phyloP scores from a whole-genome alignment of 2,329 filamentous ascomycete species.

The Exophiala viscosa region DNA sequence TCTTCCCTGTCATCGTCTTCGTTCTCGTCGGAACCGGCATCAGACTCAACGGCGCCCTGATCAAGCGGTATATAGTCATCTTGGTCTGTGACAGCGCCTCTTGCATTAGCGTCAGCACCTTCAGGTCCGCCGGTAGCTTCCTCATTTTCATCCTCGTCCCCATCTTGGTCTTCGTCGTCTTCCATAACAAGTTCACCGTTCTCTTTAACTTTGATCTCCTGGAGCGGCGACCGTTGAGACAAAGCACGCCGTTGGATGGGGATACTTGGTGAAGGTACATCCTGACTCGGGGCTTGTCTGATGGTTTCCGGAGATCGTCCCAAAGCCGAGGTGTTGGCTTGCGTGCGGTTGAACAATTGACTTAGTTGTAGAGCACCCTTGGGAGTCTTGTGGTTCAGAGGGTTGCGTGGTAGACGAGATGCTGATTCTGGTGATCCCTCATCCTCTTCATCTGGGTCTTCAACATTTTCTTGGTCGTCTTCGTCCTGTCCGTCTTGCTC shows the following conservation, averaged over 20 bases:
- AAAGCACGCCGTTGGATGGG: slow-evolving; percentile 16
- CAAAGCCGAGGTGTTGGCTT: slow-evolving; percentile 23
- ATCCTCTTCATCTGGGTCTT: slow-evolving; percentile 16
- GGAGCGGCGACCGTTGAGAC: slow-evolving; percentile 13
- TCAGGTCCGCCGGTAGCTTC: background rate
- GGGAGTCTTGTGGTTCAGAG: slow-evolving; percentile 15
- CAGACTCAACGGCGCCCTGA: background rate
- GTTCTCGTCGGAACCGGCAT: background rate
- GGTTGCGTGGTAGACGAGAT: slow-evolving; percentile 1
- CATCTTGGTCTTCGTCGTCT: background rate
- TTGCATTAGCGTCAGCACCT: background rate
- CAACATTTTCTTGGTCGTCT: slow-evolving; percentile 7
- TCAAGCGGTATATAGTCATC: too few species aligned
- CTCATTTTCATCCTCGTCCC: slow-evolving; percentile 4
- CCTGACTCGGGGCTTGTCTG: slow-evolving; percentile 10
- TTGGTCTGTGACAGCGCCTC: background rate
- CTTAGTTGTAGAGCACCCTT: slow-evolving; percentile 13
- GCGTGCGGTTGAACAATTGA: slow-evolving; percentile 23
- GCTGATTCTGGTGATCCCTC: background rate
- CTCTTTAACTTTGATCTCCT: slow-evolving; percentile 8
- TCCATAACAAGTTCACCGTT: slow-evolving; percentile 4
- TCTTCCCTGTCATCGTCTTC: slow-evolving; percentile 3
- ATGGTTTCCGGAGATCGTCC: slow-evolving; percentile 3
- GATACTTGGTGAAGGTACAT: slow-evolving; percentile 24
- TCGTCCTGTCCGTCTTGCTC: background rate